These are phyloP conservation scores for Boletus pseudopeckii DNA, from an alignment of 768 basidiomycete genomes.

Conservation along the genomic window DNA sequence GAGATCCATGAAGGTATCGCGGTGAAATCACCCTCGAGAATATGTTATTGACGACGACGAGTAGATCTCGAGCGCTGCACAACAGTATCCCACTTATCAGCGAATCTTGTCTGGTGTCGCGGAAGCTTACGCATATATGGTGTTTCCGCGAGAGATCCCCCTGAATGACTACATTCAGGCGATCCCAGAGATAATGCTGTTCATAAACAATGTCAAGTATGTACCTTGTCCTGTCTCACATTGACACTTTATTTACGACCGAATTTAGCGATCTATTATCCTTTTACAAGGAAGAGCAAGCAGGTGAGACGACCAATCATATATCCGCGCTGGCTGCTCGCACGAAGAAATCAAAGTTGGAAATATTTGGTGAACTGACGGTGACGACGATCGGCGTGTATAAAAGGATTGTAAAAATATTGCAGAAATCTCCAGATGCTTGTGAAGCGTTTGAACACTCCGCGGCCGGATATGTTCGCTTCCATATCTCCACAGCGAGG, in stretches of 20 bases:
- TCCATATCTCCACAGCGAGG: conserved; percentile 25
- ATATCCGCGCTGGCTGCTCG: conserved; percentile 29
- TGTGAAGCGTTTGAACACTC: conserved; percentile 17
- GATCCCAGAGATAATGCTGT: too few relatives aligned
- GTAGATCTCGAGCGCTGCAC: conserved; percentile 22
- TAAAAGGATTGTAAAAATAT: conserved; percentile 22
- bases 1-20: conserved; percentile 24
- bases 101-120: conserved; percentile 31
- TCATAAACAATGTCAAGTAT: background rate
- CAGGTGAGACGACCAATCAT: conserved; percentile 34
- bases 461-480: conserved; percentile 24
- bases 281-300: conserved; percentile 26
- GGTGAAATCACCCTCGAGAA: background rate
- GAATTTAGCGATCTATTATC: conserved; percentile 34
- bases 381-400: conserved; percentile 23
- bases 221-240: conserved; percentile 2
- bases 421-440: conserved; percentile 14
- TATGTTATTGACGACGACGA: background rate
- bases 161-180: conserved; percentile 24
- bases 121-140: conserved; percentile 35
- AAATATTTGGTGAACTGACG: conserved; percentile 10
- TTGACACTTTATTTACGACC: background rate
- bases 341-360: conserved; percentile 24
- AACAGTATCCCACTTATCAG: conserved; percentile 24
- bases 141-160: conserved; percentile 34